A percentile compares a stretch with the other conserved stretches of the same genome.
Evolutionary conservation across 257 asterid species (phyloP).

Genomic region (Nicotiana knightiana): DNA sequence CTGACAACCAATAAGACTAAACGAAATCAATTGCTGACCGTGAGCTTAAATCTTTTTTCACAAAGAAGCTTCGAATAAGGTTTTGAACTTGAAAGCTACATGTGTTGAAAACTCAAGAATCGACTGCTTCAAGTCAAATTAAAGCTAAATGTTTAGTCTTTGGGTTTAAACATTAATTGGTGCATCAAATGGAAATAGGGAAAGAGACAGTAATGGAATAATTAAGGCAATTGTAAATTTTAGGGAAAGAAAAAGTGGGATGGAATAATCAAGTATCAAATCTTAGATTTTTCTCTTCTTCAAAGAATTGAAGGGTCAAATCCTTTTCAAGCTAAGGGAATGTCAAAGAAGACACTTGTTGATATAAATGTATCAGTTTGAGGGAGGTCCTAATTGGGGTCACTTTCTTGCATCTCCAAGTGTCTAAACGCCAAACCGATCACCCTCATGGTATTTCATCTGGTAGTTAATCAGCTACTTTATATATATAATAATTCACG

Average conservation of each 20-base stretch:
- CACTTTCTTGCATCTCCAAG: not conserved
- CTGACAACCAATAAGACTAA: not conserved
- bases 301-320: not conserved
- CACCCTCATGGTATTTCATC: too few species aligned
- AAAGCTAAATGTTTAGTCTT: not conserved
- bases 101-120: not conserved
- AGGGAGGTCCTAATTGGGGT: slow-evolving; percentile 11
- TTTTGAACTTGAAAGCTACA: not conserved
- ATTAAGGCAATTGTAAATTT: not conserved
- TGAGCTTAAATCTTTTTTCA: slow-evolving; percentile 3
- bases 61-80: slow-evolving; percentile 26
- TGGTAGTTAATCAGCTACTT: too few species aligned
- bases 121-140: slow-evolving; percentile 18
- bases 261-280: not conserved
- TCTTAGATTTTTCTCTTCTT: not conserved
- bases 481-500: too few species aligned
- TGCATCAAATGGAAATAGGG: not conserved
- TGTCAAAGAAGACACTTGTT: not conserved
- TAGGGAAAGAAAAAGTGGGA: not conserved
- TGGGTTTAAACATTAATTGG: not conserved
- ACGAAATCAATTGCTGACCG: not conserved
- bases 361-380: not conserved
- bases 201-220: not conserved
- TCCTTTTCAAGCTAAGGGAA: not conserved
- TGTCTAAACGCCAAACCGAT: not conserved